A percentile compares a stretch with the other conserved stretches of the same genome.
Conservation (phyloP, 306 rosid species). For the Clitoria ternatea region DNA sequence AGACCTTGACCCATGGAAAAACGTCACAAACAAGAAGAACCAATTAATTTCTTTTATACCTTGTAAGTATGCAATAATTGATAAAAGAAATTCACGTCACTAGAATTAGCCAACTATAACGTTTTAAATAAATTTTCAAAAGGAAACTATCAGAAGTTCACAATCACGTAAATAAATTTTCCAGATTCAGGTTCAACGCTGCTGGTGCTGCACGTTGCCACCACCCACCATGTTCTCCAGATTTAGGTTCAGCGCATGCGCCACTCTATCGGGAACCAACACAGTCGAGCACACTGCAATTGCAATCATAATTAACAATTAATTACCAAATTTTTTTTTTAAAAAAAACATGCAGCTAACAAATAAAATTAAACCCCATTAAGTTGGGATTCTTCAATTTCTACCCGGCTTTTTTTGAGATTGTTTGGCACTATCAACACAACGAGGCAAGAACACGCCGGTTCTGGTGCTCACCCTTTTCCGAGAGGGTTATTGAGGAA, state of each 20-base stretch:
- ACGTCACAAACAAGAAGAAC: no score
- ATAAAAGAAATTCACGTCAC: no score
- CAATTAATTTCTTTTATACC: no score
- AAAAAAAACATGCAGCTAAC: no score
- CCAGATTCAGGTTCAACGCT: no score
- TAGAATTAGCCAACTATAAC: no score
- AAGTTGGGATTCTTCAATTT: no score
- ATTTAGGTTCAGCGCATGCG: conserved; percentile 55
- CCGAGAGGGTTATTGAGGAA: conserved; percentile 23
- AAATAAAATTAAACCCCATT: neutral
- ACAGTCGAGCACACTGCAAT: conserved; percentile 47
- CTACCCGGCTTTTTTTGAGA: conserved; percentile 48
- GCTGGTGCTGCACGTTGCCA: conserved; percentile 15
- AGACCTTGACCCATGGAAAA: no score
- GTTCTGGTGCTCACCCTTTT: conserved; percentile 65
- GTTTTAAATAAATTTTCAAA: no score
- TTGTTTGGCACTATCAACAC: conserved; percentile 21
- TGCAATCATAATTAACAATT: neutral
- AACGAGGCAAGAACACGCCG: conserved; percentile 84
- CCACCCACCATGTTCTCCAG: conserved; percentile 27
- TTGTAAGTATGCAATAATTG: no score
- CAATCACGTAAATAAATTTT: no score
- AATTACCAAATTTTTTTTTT: neutral
- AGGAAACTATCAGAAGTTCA: no score
- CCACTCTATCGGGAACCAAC: conserved; percentile 65